Evolutionary conservation across 192 early-diverging fungal species (phyloP).

Genomic region (Podila minutissima): DNA sequence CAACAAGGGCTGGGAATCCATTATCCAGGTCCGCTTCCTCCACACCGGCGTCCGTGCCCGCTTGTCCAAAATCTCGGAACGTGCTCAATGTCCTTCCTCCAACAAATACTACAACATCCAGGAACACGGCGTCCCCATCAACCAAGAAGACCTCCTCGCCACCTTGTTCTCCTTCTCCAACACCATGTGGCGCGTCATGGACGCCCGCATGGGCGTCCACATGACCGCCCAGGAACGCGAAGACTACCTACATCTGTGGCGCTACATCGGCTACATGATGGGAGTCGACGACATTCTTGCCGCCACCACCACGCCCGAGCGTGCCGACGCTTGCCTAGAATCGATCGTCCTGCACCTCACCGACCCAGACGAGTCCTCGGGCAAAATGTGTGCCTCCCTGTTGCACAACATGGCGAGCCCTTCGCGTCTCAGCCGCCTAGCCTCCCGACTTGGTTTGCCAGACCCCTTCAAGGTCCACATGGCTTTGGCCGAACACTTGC

Average conservation of each 20-base stretch:
- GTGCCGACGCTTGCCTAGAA: slow-evolving; percentile 20
- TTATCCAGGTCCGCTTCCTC: slow-evolving; percentile 35
- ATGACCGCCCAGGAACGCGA: slow-evolving; percentile 44
- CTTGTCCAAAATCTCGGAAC: slow-evolving; percentile 7
- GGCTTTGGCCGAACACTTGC: slow-evolving; percentile 15
- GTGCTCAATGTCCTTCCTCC: slow-evolving; percentile 5
- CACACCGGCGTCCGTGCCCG: slow-evolving; percentile 34
- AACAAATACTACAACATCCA: slow-evolving; percentile 20
- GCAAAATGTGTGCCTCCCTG: slow-evolving; percentile 4
- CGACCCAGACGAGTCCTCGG: slow-evolving; percentile 9
- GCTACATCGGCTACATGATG: slow-evolving; percentile 60
- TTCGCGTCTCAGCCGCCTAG: not conserved
- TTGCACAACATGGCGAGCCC: not conserved
- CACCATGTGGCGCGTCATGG: slow-evolving; percentile 33
- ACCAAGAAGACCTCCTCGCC: slow-evolving; percentile 41
- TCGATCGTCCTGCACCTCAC: slow-evolving; percentile 26
- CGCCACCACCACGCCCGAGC: not conserved
- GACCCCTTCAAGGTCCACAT: slow-evolving; percentile 19
- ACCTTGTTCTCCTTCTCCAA: slow-evolving; percentile 39
- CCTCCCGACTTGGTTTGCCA: not conserved
- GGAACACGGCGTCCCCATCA: slow-evolving; percentile 37
- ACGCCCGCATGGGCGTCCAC: slow-evolving; percentile 24
- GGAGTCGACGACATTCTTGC: slow-evolving; percentile 50
- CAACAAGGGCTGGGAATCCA: slow-evolving; percentile 23
- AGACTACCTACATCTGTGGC: slow-evolving; percentile 60